Percentiles rank a stretch among this genome's conserved stretches.
Evolutionary conservation across 345 rosid genomes (phyloP).

Genomic region (Eucalyptus rudis): DNA sequence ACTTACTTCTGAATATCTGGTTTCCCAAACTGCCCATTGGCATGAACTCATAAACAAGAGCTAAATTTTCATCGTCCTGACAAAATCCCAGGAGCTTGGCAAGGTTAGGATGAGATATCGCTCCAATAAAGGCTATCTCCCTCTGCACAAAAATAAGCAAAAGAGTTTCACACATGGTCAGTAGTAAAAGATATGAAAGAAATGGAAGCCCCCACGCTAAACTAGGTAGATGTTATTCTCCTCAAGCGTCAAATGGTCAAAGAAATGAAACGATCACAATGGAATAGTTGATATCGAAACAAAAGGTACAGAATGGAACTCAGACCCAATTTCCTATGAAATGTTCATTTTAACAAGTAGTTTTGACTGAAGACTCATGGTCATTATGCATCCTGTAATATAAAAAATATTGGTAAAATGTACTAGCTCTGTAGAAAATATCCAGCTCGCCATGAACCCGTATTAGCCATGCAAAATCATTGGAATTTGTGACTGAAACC

Average conservation of each 20-base stretch:
- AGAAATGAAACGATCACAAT: not conserved
- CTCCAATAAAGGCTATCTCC: not conserved
- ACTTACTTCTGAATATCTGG: not conserved
- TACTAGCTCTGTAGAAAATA: not conserved
- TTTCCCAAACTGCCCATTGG: too few relatives aligned
- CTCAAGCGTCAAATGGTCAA: not conserved
- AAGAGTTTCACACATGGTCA: not conserved
- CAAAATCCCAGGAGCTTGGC: not conserved
- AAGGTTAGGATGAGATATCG: not conserved
- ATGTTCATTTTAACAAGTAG: not conserved
- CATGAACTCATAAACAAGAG: not conserved
- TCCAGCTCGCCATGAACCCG: not conserved
- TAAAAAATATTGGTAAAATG: not conserved
- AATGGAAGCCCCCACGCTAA: not conserved
- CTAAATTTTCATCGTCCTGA: not conserved
- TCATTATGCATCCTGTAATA: not conserved
- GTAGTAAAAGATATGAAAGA: not conserved
- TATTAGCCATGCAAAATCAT: not conserved
- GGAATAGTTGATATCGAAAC: not conserved
- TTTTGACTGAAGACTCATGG: not conserved
- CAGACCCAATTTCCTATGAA: not conserved
- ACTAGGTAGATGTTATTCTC: not conserved
- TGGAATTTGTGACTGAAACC: not conserved
- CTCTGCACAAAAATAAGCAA: not conserved
- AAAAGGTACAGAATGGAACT: not conserved